These are phyloP conservation scores for Stenogyne calaminthoides DNA, from an alignment of 305 asterid species.

Conservation along the genomic window DNA sequence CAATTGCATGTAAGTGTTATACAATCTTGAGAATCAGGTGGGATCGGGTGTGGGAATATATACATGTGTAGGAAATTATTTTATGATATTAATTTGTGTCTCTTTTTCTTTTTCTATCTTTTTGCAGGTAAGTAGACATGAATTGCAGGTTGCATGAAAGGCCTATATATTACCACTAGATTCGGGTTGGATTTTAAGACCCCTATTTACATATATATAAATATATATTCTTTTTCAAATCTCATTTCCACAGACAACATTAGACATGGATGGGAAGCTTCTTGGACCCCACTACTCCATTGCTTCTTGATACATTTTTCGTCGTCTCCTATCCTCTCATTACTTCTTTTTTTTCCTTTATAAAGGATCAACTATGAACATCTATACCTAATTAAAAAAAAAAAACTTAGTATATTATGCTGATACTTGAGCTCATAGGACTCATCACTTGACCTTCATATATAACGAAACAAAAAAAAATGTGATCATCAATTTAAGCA, in stretches of 20 bases:
- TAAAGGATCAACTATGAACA: not conserved
- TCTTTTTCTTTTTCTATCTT: slow-evolving; percentile 38
- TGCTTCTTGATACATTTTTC: slow-evolving; percentile 18
- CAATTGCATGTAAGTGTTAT: slow-evolving; percentile 6
- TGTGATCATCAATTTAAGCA: no score
- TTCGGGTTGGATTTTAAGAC: slow-evolving; percentile 1
- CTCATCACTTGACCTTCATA: no score
- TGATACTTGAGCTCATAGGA: no score
- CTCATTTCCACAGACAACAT: slow-evolving; percentile 31
- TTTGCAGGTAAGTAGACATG: slow-evolving; percentile 51
- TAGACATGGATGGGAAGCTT: slow-evolving; percentile 63
- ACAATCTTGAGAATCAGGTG: slow-evolving; percentile 4
- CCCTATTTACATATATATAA: not conserved
- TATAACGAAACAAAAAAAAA: no score
- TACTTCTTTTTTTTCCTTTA: not conserved
- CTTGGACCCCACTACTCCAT: slow-evolving; percentile 50
- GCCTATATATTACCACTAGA: slow-evolving; percentile 4
- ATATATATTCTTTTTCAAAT: not conserved
- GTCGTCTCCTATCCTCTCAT: slow-evolving; percentile 1
- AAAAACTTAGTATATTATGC: no score
- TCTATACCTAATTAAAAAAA: no score
- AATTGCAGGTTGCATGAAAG: not conserved
- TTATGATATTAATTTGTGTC: slow-evolving; percentile 9
- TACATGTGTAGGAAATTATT: slow-evolving; percentile 42
- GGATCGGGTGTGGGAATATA: slow-evolving; percentile 22